These are phyloP conservation scores for Phytophthora megakarya DNA, from an alignment of 352 stramenopile species.

Conservation along the genomic window DNA sequence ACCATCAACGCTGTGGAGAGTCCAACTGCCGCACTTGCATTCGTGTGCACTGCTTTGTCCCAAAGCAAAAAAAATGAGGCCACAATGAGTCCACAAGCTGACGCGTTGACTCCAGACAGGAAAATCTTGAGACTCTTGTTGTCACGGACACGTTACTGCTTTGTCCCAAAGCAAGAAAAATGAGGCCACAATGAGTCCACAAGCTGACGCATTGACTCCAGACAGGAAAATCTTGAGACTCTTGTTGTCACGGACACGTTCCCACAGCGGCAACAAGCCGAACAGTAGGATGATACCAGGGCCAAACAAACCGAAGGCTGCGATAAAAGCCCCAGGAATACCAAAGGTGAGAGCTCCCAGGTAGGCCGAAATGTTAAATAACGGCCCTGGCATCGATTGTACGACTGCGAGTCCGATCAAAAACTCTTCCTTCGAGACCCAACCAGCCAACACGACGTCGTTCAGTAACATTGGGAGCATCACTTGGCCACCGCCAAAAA, in stretches of 20 bases:
- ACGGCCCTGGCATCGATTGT: slow-evolving; percentile 91
- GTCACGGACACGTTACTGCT: slow-evolving; percentile 83
- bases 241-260: slow-evolving; percentile 81
- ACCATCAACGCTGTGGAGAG: slow-evolving; percentile 80
- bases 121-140: slow-evolving; percentile 86
- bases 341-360: slow-evolving; percentile 89
- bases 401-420: slow-evolving; percentile 93
- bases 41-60: slow-evolving; percentile 82
- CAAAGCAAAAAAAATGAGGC: slow-evolving; percentile 91
- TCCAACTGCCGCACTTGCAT: slow-evolving; percentile 87
- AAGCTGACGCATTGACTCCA: slow-evolving; percentile 91
- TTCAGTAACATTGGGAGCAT: slow-evolving; percentile 91
- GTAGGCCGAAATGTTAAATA: slow-evolving; percentile 97
- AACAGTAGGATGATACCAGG: slow-evolving; percentile 93
- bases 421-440: slow-evolving; percentile 93
- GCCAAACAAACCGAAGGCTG: slow-evolving; percentile 90
- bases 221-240: slow-evolving; percentile 89
- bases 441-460: slow-evolving; percentile 84
- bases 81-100: slow-evolving; percentile 90
- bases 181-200: slow-evolving; percentile 89
- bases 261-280: slow-evolving; percentile 92
- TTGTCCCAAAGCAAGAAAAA: slow-evolving; percentile 91
- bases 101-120: slow-evolving; percentile 90
- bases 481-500: slow-evolving; percentile 89
- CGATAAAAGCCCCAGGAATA: slow-evolving; percentile 87